Evolutionary conservation across 345 rosid species (phyloP).

Genomic region (Brassica nigra): DNA sequence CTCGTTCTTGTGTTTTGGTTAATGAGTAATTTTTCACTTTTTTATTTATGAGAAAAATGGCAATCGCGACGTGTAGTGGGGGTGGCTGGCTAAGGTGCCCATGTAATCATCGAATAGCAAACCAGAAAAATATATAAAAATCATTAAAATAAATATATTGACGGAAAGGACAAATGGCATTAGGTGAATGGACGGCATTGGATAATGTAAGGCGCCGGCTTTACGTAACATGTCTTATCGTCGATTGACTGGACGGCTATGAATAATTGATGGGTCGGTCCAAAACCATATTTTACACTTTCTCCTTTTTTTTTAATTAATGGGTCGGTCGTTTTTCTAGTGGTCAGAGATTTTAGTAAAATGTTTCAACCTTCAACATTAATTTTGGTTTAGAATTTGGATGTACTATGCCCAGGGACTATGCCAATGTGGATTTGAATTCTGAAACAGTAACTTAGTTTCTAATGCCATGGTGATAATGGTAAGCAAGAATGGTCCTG

Average conservation of each 20-base stretch:
- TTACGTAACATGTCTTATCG: not conserved
- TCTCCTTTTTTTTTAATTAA: not conserved
- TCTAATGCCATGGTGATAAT: not conserved
- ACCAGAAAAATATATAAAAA: not conserved
- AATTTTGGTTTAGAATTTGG: not conserved
- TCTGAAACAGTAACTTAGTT: not conserved
- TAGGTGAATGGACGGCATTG: slow-evolving; percentile 2
- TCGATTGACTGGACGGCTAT: not conserved
- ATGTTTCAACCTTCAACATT: not conserved
- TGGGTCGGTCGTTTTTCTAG: slow-evolving; percentile 4
- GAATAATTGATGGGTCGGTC: not conserved
- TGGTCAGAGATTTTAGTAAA: not conserved
- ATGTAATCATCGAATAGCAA: not conserved
- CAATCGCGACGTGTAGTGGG: not conserved
- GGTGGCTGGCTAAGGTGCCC: not conserved
- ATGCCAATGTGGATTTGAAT: not conserved
- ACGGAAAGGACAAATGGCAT: not conserved
- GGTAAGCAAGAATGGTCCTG: not conserved
- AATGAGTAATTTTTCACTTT: not conserved
- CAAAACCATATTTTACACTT: not conserved
- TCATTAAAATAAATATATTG: not conserved
- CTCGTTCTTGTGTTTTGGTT: not conserved
- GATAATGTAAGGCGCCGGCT: slow-evolving; percentile 13
- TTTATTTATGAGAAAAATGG: not conserved
- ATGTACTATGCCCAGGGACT: not conserved